Percentiles rank a stretch among this genome's conserved stretches.
These are phyloP conservation scores for Dactylonectria estremocensis DNA, from an alignment of 2,329 filamentous ascomycete species.

Conservation along the genomic window DNA sequence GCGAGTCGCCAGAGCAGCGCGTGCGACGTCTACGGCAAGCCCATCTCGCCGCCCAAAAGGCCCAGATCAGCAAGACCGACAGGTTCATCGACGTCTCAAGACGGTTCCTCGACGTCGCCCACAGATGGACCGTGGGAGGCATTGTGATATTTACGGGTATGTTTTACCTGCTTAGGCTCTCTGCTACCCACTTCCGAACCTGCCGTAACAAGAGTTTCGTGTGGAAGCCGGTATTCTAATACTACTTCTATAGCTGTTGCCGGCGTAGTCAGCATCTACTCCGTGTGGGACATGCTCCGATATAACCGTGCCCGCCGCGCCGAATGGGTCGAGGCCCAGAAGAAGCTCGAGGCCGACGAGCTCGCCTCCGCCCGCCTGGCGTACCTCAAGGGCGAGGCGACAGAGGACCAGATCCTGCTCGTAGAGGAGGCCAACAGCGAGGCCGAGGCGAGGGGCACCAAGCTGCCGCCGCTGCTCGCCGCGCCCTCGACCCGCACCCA, in stretches of 20 bases:
- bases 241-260: conserved; percentile 62
- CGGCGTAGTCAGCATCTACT: conserved; percentile 70
- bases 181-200: background rate
- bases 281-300: conserved; percentile 73
- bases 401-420: conserved; percentile 68
- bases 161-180: conserved; percentile 34
- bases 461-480: conserved; percentile 67
- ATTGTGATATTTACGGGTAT: conserved; percentile 72
- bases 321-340: conserved; percentile 72
- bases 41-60: conserved; percentile 76
- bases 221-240: conserved; percentile 16
- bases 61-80: conserved; percentile 69
- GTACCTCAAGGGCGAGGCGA: conserved; percentile 72
- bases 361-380: conserved; percentile 72
- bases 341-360: conserved; percentile 67
- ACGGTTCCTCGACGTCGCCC: conserved; percentile 69
- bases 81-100: conserved; percentile 64
- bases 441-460: conserved; percentile 61
- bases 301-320: conserved; percentile 73
- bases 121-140: conserved; percentile 68
- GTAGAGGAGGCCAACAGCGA: conserved; percentile 71
- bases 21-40: conserved; percentile 78
- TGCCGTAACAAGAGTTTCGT: background rate
- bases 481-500: conserved; percentile 58
- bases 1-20: conserved; percentile 79